Evolutionary conservation across 164 flowering plant species (phyloP).

Genomic region (Protea cynaroides): DNA sequence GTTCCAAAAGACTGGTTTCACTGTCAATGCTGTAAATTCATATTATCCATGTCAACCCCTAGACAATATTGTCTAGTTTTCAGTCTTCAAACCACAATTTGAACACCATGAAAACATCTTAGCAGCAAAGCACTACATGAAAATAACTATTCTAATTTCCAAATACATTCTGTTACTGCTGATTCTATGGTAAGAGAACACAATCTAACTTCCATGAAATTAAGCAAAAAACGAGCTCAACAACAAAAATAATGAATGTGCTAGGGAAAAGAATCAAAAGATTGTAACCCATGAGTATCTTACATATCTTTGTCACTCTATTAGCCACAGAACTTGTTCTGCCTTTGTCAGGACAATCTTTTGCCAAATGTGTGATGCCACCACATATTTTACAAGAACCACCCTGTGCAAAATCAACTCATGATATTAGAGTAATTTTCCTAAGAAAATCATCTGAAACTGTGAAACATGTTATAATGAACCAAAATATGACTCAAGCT

Average conservation of each 20-base stretch:
- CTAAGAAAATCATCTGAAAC: no score
- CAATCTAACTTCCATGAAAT: neutral
- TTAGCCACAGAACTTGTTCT: constrained; percentile 18
- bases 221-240: neutral
- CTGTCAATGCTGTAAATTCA: no score
- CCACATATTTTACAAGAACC: constrained; percentile 89
- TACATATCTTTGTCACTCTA: constrained; percentile 27
- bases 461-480: no score
- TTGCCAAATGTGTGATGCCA: constrained; percentile 82
- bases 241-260: neutral
- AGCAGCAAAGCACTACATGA: neutral
- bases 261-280: neutral
- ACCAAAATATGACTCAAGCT: neutral
- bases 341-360: constrained; percentile 75
- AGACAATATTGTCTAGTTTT: no score
- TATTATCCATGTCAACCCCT: no score
- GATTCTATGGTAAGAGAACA: neutral
- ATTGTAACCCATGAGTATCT: constrained; percentile 1
- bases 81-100: no score
- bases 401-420: constrained; percentile 40
- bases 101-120: no score
- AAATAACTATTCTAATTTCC: no score
- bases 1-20: no score
- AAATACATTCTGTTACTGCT: neutral
- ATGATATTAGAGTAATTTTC: neutral